phyloP scores from a whole-genome alignment of 129 eudicot genomes.

The Lonicera japonica region DNA sequence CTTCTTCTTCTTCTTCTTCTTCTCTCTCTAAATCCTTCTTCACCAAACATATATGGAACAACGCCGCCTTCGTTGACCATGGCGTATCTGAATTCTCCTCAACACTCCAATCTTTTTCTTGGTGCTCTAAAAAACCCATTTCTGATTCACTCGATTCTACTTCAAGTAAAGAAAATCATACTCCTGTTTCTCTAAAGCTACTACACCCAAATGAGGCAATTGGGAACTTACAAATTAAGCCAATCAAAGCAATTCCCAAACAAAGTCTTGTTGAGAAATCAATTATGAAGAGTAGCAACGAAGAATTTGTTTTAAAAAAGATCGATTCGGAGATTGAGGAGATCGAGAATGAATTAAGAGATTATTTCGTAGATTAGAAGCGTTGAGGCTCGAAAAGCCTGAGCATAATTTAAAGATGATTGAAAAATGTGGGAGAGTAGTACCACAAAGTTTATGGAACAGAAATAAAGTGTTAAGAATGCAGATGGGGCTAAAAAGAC shows the following conservation, averaged over 20 bases:
- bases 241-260: slow-evolving; percentile 11
- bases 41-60: slow-evolving; percentile 62
- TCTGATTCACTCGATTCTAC: slow-evolving; percentile 41
- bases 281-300: too few relatives aligned
- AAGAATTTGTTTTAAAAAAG: too few relatives aligned
- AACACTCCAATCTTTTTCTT: slow-evolving; percentile 31
- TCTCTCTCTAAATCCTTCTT: slow-evolving; percentile 10
- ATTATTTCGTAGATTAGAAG: slow-evolving; percentile 55
- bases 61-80: slow-evolving; percentile 75
- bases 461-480: too few relatives aligned
- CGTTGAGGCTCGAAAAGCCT: slow-evolving; percentile 49
- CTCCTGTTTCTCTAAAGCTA: too few relatives aligned
- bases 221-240: slow-evolving; percentile 15
- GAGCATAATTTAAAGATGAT: slow-evolving; percentile 24
- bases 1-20: background rate
- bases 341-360: slow-evolving; percentile 26
- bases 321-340: too few relatives aligned
- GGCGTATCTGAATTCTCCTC: slow-evolving; percentile 14
- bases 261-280: slow-evolving; percentile 14
- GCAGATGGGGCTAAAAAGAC: too few relatives aligned
- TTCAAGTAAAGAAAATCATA: too few relatives aligned
- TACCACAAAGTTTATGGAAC: slow-evolving; percentile 49
- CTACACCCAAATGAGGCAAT: slow-evolving; percentile 11
- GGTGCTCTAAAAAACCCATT: slow-evolving; percentile 28
- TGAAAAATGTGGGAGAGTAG: slow-evolving; percentile 43